These are phyloP conservation scores for Polytolypa hystricis DNA, from an alignment of 2,329 filamentous ascomycete species.

Conservation along the genomic window DNA sequence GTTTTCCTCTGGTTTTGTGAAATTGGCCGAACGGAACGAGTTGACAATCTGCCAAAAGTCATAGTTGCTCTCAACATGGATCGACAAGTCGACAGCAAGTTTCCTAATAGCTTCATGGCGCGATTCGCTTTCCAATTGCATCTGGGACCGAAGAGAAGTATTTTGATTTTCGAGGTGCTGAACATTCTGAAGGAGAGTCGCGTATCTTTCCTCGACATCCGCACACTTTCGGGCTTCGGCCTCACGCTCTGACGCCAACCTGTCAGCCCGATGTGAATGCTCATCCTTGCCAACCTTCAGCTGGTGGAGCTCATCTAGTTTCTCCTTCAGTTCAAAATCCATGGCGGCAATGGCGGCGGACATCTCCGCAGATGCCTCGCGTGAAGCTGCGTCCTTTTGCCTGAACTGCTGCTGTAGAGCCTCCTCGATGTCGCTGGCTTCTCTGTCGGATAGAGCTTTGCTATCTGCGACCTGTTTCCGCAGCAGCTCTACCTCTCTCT, in stretches of 20 bases:
- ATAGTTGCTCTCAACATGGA: constrained; percentile 20
- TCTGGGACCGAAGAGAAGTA: constrained; percentile 24
- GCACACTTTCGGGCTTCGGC: constrained; percentile 23
- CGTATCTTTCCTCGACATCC: constrained; percentile 24
- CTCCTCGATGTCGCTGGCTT: constrained; percentile 9
- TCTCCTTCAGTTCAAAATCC: constrained; percentile 25
- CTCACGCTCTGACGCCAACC: constrained; percentile 24
- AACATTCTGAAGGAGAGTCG: constrained; percentile 23
- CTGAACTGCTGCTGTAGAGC: constrained; percentile 23
- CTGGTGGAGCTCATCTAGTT: constrained; percentile 26
- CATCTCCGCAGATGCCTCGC: constrained; percentile 23
- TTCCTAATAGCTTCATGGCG: constrained; percentile 28
- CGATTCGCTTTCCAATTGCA: constrained; percentile 26
- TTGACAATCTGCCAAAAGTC: constrained; percentile 31
- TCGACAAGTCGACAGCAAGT: constrained; percentile 26
- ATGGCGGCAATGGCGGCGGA: constrained; percentile 23
- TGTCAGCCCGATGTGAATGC: constrained; percentile 24
- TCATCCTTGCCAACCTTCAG: constrained; percentile 26
- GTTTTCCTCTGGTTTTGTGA: constrained; percentile 6
- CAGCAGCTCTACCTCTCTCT: constrained; percentile 10
- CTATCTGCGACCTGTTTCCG: constrained; percentile 1
- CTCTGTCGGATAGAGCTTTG: background rate
- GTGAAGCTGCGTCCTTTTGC: constrained; percentile 24
- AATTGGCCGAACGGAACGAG: constrained; percentile 25
- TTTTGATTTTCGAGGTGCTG: constrained; percentile 29